A percentile compares a stretch with the other conserved stretches of the same genome.
These are phyloP conservation scores for Ascochyta pisi DNA, from an alignment of 2,329 filamentous ascomycete genomes.

Conservation along the genomic window DNA sequence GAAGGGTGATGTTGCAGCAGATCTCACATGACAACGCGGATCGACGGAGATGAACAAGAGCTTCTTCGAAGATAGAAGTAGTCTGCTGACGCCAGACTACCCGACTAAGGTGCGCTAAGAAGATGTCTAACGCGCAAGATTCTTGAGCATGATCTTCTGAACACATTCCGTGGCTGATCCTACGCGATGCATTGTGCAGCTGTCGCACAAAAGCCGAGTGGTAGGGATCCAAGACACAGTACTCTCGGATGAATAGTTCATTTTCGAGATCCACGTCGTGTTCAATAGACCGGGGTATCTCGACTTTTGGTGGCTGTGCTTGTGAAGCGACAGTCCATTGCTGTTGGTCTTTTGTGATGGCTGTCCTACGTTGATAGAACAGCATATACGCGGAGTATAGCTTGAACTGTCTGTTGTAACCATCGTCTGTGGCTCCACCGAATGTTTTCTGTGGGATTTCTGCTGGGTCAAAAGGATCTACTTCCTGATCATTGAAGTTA, in stretches of 20 bases:
- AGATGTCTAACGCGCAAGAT: constrained; percentile 60
- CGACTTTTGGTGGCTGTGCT: constrained; percentile 55
- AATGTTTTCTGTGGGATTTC: constrained; percentile 80
- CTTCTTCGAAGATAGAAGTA: constrained; percentile 65
- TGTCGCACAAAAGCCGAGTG: constrained; percentile 72
- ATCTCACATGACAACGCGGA: constrained; percentile 59
- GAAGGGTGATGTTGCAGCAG: constrained; percentile 66
- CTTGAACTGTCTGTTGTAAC: constrained; percentile 39
- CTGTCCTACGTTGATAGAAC: constrained; percentile 86
- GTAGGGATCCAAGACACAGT: constrained; percentile 77
- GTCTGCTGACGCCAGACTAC: constrained; percentile 76
- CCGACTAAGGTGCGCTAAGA: constrained; percentile 74
- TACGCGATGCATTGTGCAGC: constrained; percentile 65
- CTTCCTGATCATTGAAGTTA: constrained; percentile 92
- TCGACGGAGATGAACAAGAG: constrained; percentile 60
- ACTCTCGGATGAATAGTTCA: constrained; percentile 73
- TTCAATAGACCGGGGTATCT: constrained; percentile 54
- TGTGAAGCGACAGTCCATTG: constrained; percentile 50
- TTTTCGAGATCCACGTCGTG: constrained; percentile 74
- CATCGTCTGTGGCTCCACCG: constrained; percentile 50
- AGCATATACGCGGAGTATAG: constrained; percentile 88
- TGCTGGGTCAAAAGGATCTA: constrained; percentile 75
- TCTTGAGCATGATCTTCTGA: constrained; percentile 56
- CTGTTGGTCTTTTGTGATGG: constrained; percentile 56
- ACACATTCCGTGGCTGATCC: constrained; percentile 58